phyloP scores from a whole-genome alignment of 2,329 filamentous ascomycete species.

The Cladosporium sp. region DNA sequence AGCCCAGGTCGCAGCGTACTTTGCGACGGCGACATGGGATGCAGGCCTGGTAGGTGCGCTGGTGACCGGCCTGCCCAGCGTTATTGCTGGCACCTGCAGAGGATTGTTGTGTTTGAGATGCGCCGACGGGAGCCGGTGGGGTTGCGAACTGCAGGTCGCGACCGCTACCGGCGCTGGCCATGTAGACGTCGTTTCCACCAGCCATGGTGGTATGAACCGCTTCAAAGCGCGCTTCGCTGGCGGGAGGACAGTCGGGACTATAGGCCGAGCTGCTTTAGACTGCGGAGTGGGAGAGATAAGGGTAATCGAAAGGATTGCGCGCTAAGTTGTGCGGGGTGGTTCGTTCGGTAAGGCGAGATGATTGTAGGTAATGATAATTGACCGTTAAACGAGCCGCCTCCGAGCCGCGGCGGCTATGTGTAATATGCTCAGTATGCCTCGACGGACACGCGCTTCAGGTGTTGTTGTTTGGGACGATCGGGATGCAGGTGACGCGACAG shows the following conservation, averaged over 20 bases:
- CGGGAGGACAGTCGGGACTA: background rate
- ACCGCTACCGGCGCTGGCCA: conserved; percentile 17
- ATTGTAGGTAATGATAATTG: conserved; percentile 7
- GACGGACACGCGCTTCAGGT: conserved; percentile 24
- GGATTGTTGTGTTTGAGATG: conserved; percentile 6
- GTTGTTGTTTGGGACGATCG: conserved; percentile 35
- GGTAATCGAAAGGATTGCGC: conserved; percentile 10
- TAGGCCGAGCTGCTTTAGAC: conserved; percentile 14
- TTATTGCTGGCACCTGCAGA: conserved; percentile 9
- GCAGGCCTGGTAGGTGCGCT: conserved; percentile 44
- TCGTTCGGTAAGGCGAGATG: conserved; percentile 3
- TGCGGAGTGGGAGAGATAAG: conserved; percentile 13
- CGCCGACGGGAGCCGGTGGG: conserved; percentile 5
- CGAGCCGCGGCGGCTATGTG: conserved; percentile 1
- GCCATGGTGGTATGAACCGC: conserved; percentile 24
- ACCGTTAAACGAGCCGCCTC: background rate
- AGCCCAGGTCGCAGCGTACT: conserved; percentile 61
- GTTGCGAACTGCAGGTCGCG: conserved; percentile 5
- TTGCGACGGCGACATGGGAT: conserved; percentile 60
- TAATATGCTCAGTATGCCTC: background rate
- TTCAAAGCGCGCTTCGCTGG: conserved; percentile 22
- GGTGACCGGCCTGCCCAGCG: conserved; percentile 24
- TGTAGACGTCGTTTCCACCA: conserved; percentile 13
- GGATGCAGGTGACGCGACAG: conserved; percentile 26
- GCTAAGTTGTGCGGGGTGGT: conserved; percentile 8